Evolutionary conservation across 257 asterid species (phyloP), one percentile per base, ranked within the genome.

Genomic region (Nicotiana tomentosiformis): DNA sequence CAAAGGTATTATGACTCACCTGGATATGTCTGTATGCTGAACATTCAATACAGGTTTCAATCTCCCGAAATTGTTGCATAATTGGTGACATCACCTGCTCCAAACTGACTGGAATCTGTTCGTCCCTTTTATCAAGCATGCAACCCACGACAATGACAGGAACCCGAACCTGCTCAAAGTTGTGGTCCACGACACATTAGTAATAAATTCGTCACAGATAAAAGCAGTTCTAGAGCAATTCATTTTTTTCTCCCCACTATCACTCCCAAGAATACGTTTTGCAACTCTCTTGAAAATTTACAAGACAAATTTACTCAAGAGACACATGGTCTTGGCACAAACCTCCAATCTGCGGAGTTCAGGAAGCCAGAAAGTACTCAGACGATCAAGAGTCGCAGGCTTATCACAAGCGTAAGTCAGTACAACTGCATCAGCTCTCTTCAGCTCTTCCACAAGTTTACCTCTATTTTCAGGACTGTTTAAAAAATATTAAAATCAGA

Each of bases 141-240:
- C 99, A 96, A 72, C 99, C 99, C 81, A 94, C 99, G 81, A 96
- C 99, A 84, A 96, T 91, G 57, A 96, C 98, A 10, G 99, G 98
- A 78, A 94, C 98, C 89, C 82, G 89, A 83, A 96, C 95, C 99
- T 95, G 92, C 86, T 80, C 87, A 80, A 51, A 46, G 74, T 82
- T 10, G 70, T 37, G 64, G 23, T 64, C 29, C 17, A n/a, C 69
- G 12, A 30, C 18, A 20, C 78, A 77, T 12, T 11, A 72, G n/a
- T 18, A 72, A 72, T 78, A 81, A 49, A 35, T 26, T 66, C 53
- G 12, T 81, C 37, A 10, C 33, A 70, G 51, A 10, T 32, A 30
- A 30, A 81, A 81, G 3, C 43, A 26, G 60, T 46, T 74, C 23
- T 74, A 46, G 23, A 23, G 79, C 12, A 74, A 29, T 46, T 66